These are phyloP conservation scores for Claviceps arundinis DNA, from an alignment of 2,329 filamentous ascomycete species.

Conservation along the genomic window DNA sequence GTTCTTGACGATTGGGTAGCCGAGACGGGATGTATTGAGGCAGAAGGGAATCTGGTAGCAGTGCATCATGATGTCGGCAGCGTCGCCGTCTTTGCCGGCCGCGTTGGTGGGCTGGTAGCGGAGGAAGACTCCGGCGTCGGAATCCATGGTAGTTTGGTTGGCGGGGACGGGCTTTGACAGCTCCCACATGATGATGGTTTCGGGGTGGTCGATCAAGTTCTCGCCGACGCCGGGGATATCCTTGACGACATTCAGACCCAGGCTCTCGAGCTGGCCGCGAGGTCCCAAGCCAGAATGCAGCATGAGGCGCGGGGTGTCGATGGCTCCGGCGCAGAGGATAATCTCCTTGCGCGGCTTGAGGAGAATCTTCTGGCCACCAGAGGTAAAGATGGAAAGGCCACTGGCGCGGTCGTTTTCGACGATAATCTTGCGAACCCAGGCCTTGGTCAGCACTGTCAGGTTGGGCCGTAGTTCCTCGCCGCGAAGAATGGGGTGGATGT, in stretches of 20 bases:
- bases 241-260: slow-evolving; percentile 41
- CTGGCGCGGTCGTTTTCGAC: slow-evolving; percentile 55
- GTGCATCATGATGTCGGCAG: slow-evolving; percentile 88
- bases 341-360: slow-evolving; percentile 61
- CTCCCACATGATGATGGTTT: slow-evolving; percentile 57
- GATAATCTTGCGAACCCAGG: slow-evolving; percentile 75
- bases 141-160: slow-evolving; percentile 84
- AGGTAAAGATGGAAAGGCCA: slow-evolving; percentile 55
- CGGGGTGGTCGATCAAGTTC: slow-evolving; percentile 48
- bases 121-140: slow-evolving; percentile 77
- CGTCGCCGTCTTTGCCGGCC: slow-evolving; percentile 52
- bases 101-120: slow-evolving; percentile 63
- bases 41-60: slow-evolving; percentile 93
- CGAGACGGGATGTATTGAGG: slow-evolving; percentile 70
- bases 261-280: slow-evolving; percentile 35
- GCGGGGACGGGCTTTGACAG: slow-evolving; percentile 61
- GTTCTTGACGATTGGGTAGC: slow-evolving; percentile 49
- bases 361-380: slow-evolving; percentile 37
- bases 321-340: slow-evolving; percentile 65
- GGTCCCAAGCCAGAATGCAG: slow-evolving; percentile 45
- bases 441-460: slow-evolving; percentile 73
- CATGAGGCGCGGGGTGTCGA: slow-evolving; percentile 63
- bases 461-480: slow-evolving; percentile 75
- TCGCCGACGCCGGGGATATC: slow-evolving; percentile 47
- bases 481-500: slow-evolving; percentile 81